phyloP scores from a whole-genome alignment of 441 rosid species.

The Gossypium laxum region DNA sequence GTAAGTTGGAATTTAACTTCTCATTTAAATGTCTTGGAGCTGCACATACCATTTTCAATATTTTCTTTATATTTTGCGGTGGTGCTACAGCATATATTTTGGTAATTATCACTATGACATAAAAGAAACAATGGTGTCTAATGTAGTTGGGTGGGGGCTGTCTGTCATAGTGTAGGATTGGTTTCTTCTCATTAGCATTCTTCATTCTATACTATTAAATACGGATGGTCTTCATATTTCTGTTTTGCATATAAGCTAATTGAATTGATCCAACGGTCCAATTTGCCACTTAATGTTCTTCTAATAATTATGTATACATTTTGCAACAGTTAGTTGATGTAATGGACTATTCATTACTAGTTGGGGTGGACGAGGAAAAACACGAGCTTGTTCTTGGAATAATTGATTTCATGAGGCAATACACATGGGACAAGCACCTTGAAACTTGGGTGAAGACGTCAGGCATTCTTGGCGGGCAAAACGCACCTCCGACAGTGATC shows the following conservation, averaged over 20 bases:
- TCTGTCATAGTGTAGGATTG: background rate
- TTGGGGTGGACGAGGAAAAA: slow-evolving; percentile 56
- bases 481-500: slow-evolving; percentile 54
- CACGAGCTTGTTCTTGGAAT: slow-evolving; percentile 59
- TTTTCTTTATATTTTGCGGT: background rate
- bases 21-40: background rate
- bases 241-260: background rate
- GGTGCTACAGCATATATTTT: background rate
- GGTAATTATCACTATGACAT: background rate
- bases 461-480: slow-evolving; percentile 57
- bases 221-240: background rate
- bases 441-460: slow-evolving; percentile 68
- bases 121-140: background rate
- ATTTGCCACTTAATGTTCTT: background rate
- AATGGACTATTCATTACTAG: slow-evolving; percentile 70
- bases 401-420: slow-evolving; percentile 69
- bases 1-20: slow-evolving; percentile 28
- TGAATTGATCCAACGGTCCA: background rate
- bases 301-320: slow-evolving; percentile 6
- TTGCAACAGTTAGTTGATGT: slow-evolving; percentile 47
- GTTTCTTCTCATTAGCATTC: background rate
- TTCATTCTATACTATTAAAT: background rate
- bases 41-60: background rate
- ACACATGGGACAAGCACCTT: slow-evolving; percentile 80
- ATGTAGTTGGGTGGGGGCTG: background rate